Evolutionary conservation across 1,139 yeast genomes (phyloP), one percentile per base, ranked within the genome.

Genomic region (Candida tropicalis): DNA sequence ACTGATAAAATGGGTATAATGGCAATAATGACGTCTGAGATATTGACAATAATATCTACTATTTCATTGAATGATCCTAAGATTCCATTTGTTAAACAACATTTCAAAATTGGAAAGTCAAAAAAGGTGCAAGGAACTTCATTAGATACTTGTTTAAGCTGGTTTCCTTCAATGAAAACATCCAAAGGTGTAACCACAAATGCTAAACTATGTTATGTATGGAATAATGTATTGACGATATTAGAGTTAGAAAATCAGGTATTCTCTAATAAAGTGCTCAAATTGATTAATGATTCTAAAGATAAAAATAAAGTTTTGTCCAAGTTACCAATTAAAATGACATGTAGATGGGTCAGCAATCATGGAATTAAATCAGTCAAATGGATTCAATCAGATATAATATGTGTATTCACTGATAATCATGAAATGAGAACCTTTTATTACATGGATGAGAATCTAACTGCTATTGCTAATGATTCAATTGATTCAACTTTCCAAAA

Each of bases 201-300:
- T 29, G 81, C 91, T 0, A 66, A 73, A 45, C 60, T 88, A 34
- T 91, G 87, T 0, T 86, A 81, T 54, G 68, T 85, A 29, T 85
- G 90, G 87, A 71, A 80, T 18, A 81, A 81, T 49, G 69, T 70
- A 11, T 54, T 87, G 39, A 75, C 81, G 0, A 60, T 87, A 0
- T 51, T 84, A 22, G 88, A 84, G 48, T 58, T 86, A 1, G 64
- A 65, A 31, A 66, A 67, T 48, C 38, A 52, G 2, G 45, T 59
- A 2, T 48, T 71, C 9, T 72, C 75, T 1, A 9, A 44, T 0
- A 67, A 66, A 45, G 53, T 67, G 16, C 41, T 62, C 12, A 58
- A 54, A 27, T 57, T 60, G 0, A 48, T 75, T 1, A 56, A 59
- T n/a, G 71, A 68, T 16, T 49, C 68, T 10, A 68, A 67, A 38